phyloP scores from a whole-genome alignment of 257 asterid genomes.

The Buddleja alternifolia region DNA sequence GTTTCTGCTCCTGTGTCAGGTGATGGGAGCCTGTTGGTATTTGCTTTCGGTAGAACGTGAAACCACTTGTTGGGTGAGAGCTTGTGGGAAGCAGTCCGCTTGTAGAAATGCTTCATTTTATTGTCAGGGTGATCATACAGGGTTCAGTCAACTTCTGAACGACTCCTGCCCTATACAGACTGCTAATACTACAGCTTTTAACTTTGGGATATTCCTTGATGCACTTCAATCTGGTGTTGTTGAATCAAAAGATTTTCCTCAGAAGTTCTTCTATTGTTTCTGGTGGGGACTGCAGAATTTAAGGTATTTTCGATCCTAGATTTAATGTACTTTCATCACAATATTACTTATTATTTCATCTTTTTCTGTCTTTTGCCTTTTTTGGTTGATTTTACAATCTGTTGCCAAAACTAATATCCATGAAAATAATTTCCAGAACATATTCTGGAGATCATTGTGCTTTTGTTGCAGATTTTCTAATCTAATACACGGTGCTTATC shows the following conservation, averaged over 20 bases:
- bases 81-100: constrained; percentile 46
- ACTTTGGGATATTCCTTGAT: constrained; percentile 75
- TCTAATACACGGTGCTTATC: not conserved
- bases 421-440: not conserved
- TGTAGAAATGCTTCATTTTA: constrained; percentile 55
- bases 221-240: constrained; percentile 82
- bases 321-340: not conserved
- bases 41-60: constrained; percentile 77
- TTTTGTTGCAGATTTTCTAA: not conserved
- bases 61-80: constrained; percentile 73
- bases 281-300: constrained; percentile 97
- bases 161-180: constrained; percentile 60
- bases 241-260: constrained; percentile 75
- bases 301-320: constrained; percentile 48
- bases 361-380: not conserved
- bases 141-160: constrained; percentile 39
- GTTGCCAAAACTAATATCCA: not conserved
- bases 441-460: not conserved
- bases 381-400: not conserved
- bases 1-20: constrained; percentile 38
- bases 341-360: not conserved
- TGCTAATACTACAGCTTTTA: constrained; percentile 48
- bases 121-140: constrained; percentile 43
- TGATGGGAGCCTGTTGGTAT: constrained; percentile 85
- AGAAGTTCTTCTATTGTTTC: constrained; percentile 83